Evolutionary conservation across 192 early-diverging fungal genomes (phyloP), one percentile per base, ranked within the genome.

Genomic region (Rhizophagus clarus): DNA sequence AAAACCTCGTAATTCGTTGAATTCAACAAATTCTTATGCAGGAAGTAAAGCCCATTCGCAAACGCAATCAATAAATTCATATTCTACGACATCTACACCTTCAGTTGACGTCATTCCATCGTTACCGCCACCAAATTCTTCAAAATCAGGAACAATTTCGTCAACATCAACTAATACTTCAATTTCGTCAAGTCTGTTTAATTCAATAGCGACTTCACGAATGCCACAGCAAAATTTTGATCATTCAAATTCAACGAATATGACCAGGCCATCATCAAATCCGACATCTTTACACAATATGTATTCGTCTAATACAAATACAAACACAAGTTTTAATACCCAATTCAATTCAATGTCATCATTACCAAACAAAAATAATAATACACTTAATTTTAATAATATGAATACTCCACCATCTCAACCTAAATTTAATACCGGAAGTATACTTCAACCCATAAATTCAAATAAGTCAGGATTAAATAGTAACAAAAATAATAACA

Each of bases 111-210:
- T 4, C 8, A 70, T 70, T n/a, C 68, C 68, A 42, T 40, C 68
- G 24, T 34, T 70, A n/a, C 32, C 68, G 20, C 68, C 68, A 37
- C 68, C 32, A 56, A 56, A 56, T 56, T 56, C 49, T 22, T 70
- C 29, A 40, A 37, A 70, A n/a, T 1, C 68, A 40, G 9, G 20
- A 22, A 37, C 37, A 70, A 17, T 70, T 22, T 40, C 29, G 8
- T 9, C 32, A 40, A 22, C 7, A 0, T n/a, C 34, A 7, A 37
- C 32, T 32, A 37, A 20, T 8, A 22, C 7, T 22, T 37, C 9
- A 7, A 70, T 70, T 40, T 37, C 29, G 22, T 37, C 34, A 15
- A n/a, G 34, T 10, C 29, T 70, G 4, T 70, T 70, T 70, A 40
- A 37, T 40, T 37, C 68, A 22, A 70, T 66, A 26, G 28, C 63